These are phyloP conservation scores for Suillus clintonianus DNA, from an alignment of 768 basidiomycete species.

Conservation along the genomic window DNA sequence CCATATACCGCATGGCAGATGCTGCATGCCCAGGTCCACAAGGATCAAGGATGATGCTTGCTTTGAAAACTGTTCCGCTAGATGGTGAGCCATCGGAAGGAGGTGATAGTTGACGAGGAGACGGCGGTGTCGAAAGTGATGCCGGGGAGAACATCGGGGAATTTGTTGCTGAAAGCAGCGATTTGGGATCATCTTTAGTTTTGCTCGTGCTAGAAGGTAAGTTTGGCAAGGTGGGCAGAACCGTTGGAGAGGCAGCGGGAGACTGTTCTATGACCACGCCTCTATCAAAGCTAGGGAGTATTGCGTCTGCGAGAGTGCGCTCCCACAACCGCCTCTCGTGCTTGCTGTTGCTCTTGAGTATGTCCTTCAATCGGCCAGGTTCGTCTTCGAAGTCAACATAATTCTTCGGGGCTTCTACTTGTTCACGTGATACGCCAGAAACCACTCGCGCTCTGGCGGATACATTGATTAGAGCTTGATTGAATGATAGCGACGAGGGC, in stretches of 20 bases:
- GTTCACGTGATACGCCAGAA: slow-evolving; percentile 69
- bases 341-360: slow-evolving; percentile 59
- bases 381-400: slow-evolving; percentile 85
- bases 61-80: slow-evolving; percentile 21
- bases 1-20: slow-evolving; percentile 47
- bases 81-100: slow-evolving; percentile 17
- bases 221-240: slow-evolving; percentile 6
- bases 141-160: slow-evolving; percentile 42
- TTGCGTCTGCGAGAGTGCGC: slow-evolving; percentile 32
- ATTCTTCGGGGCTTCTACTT: slow-evolving; percentile 76
- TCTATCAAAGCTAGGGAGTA: slow-evolving; percentile 33
- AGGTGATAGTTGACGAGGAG: slow-evolving; percentile 19
- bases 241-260: slow-evolving; percentile 14
- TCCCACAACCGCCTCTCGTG: slow-evolving; percentile 14
- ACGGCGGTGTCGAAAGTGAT: slow-evolving; percentile 40
- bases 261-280: slow-evolving; percentile 20
- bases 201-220: slow-evolving; percentile 10
- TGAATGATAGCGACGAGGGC: slow-evolving; percentile 37
- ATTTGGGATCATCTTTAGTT: slow-evolving; percentile 37
- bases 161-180: slow-evolving; percentile 47
- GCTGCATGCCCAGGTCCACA: slow-evolving; percentile 42
- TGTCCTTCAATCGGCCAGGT: slow-evolving; percentile 70
- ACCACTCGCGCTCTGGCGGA: slow-evolving; percentile 63
- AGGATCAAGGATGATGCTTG: slow-evolving; percentile 48
- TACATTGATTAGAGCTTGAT: slow-evolving; percentile 50